A percentile compares a stretch with the other conserved stretches of the same genome.
phyloP scores from a whole-genome alignment of 2,329 filamentous ascomycete species.

The Huntiella savannae region DNA sequence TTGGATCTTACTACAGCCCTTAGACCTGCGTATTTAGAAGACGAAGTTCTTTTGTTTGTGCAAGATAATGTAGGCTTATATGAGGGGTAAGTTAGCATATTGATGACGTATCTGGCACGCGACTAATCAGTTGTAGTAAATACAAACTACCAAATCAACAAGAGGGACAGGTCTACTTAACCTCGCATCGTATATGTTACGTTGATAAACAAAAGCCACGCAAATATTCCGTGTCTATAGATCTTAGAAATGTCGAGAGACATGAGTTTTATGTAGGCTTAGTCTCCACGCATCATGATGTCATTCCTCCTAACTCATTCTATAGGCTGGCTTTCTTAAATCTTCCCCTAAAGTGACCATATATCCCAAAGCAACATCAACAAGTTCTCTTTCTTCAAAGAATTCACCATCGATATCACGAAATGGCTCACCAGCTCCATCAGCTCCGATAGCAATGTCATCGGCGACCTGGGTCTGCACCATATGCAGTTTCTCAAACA shows the following conservation, averaged over 20 bases:
- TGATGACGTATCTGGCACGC: background rate
- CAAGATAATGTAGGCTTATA: constrained; percentile 96
- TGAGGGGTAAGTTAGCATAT: constrained; percentile 48
- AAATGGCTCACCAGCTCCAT: background rate
- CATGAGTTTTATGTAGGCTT: constrained; percentile 65
- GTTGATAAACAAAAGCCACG: constrained; percentile 76
- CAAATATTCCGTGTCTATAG: constrained; percentile 64
- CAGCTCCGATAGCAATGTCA: constrained; percentile 16
- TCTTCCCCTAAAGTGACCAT: constrained; percentile 88
- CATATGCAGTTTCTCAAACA: constrained; percentile 89
- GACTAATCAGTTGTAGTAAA: constrained; percentile 40
- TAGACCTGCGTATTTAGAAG: constrained; percentile 75
- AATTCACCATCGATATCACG: background rate
- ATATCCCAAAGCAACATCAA: constrained; percentile 59
- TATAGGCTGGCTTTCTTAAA: constrained; percentile 63
- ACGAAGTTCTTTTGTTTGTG: constrained; percentile 89
- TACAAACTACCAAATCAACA: constrained; percentile 89
- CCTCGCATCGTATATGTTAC: constrained; percentile 88
- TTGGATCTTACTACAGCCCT: constrained; percentile 92
- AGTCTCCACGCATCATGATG: constrained; percentile 22
- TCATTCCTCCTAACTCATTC: background rate
- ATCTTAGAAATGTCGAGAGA: constrained; percentile 78
- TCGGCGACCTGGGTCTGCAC: constrained; percentile 84
- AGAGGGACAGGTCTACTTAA: constrained; percentile 90
- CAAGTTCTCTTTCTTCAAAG: constrained; percentile 15